These are phyloP conservation scores for Cryphonectria japonica DNA, from an alignment of 2,329 filamentous ascomycete species.

Conservation along the genomic window DNA sequence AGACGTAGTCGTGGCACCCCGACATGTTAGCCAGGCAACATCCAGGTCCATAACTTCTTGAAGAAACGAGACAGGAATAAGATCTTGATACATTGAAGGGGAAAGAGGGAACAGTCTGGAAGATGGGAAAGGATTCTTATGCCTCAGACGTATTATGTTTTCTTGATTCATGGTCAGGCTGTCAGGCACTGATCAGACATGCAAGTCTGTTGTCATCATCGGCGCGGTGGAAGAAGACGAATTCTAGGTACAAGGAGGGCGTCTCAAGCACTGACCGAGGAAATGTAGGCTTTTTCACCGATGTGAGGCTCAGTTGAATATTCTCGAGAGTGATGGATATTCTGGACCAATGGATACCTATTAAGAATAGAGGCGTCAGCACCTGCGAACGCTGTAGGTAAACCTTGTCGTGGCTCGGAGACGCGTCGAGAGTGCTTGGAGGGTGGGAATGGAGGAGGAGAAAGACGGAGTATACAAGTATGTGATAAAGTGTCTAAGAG, in stretches of 20 bases:
- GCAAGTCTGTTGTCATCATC: constrained; percentile 12
- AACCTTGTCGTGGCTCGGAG: background rate
- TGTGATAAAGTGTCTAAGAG: background rate
- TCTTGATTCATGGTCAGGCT: background rate
- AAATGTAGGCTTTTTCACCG: background rate
- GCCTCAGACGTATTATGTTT: background rate
- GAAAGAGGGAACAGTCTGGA: background rate
- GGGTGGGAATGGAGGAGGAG: background rate
- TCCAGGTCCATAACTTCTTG: no score
- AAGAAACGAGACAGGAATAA: no score
- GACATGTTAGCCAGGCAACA: background rate
- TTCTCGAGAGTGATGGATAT: background rate
- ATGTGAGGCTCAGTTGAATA: background rate
- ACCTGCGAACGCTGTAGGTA: background rate
- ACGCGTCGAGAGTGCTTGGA: no score
- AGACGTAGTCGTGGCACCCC: background rate
- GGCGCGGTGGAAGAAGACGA: background rate
- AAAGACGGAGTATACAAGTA: background rate
- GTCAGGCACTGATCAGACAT: constrained; percentile 12
- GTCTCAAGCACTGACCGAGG: background rate
- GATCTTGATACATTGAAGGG: background rate
- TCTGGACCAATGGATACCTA: background rate
- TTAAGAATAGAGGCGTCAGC: background rate
- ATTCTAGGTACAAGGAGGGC: background rate
- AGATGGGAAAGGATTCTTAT: background rate